Base-by-base conservation (phyloP, 345 rosid species). In the Murraya paniculata region DNA sequence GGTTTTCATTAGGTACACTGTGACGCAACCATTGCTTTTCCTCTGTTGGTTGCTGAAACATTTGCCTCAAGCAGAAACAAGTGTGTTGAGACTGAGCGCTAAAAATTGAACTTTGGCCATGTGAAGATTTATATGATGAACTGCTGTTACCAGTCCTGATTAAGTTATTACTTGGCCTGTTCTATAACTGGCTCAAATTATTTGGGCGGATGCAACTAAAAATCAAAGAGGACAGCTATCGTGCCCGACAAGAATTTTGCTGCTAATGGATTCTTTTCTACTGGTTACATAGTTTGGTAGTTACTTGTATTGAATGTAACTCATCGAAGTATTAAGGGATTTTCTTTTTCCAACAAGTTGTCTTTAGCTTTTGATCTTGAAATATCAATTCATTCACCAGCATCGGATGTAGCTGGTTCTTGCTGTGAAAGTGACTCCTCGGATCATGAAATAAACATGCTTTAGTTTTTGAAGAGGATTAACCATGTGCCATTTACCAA, bases 21-120 rank as follows among this genome's bases (percentile, higher is more conserved):
- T 76, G 99, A 96, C 81, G 99, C 99, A 71, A 96, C 98, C 35
- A 91, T 94, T 71, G 99, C 98, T 67, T 96, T 94, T 81, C 98
- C 98, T 8, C 82, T 94, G 68, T 85, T 96, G 81, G 95, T 96
- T 77, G 98, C 98, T 0, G 95, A 92, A 86, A 96, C 99, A 77
- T 96, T 96, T 87, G 98, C 97, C 28, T 68, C 91, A 0, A 89
- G 85, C 81, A 82, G 75, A 82, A 80, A 83, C n/a, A 71, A 39
- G 33, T 71, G 11, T 21, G 6, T 33, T 13, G 64, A 82, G 65
- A 74, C 79, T n/a, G 69, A 71, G 33, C 64, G 35, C 50, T 77
- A 71, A 56, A 75, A 56, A 36, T 64, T 48, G 66, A 77, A 68
- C 60, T 58, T 72, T 14, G 18, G 55, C 38, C 19, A 45, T 48